Conservation (phyloP, 1,284 basidiomycete genomes). For the Ceratobasidium sp. region DNA sequence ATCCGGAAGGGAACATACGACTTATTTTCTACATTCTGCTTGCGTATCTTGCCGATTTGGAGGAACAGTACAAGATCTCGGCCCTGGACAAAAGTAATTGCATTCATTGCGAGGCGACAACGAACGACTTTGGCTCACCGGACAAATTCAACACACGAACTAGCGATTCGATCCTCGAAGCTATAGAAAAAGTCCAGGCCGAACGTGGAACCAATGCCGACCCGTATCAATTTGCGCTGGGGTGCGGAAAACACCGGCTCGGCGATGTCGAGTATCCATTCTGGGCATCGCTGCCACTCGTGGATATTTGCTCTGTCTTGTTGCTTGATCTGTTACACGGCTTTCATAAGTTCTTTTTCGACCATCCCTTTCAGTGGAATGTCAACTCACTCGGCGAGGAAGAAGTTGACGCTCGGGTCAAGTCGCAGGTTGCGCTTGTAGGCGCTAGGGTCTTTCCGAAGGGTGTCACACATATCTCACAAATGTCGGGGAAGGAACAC, state of each 20-base stretch:
- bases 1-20: conserved; percentile 24
- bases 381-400: conserved; percentile 32
- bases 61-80: conserved; percentile 42
- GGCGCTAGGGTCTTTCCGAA: not conserved
- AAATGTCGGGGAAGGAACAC: conserved; percentile 28
- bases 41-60: conserved; percentile 32
- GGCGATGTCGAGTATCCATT: conserved; percentile 48
- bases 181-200: conserved; percentile 9
- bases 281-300: conserved; percentile 41
- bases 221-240: conserved; percentile 39
- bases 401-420: conserved; percentile 41
- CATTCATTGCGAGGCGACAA: conserved; percentile 19
- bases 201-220: not conserved
- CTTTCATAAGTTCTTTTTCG: conserved; percentile 44
- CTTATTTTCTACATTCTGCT: conserved; percentile 11
- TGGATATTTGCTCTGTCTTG: conserved; percentile 37
- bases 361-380: conserved; percentile 44
- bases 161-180: conserved; percentile 24
- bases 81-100: conserved; percentile 39
- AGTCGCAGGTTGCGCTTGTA: not conserved
- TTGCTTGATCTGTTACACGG: conserved; percentile 46
- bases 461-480: conserved; percentile 5
- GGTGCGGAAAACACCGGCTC: conserved; percentile 13
- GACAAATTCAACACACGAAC: conserved; percentile 8
- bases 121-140: conserved; percentile 35